A percentile compares a stretch with the other conserved stretches of the same genome.
Evolutionary conservation across 2,329 filamentous ascomycete genomes (phyloP).

Genomic region (Fusarium algeriense): DNA sequence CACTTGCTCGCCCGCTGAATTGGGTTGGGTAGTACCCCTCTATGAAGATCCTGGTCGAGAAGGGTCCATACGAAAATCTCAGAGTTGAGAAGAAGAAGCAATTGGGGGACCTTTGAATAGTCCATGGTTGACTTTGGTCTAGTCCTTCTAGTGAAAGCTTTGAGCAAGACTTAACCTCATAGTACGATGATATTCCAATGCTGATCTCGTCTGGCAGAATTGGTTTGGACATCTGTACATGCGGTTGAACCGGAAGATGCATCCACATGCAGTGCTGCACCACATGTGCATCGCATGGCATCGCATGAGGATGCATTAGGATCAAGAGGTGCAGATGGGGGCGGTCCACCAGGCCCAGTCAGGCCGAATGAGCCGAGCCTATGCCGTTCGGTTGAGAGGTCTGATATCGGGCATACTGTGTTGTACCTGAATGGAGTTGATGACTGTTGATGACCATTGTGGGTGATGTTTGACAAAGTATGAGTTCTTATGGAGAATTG

Average conservation of each 20-base stretch:
- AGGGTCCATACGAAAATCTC: slow-evolving; percentile 6
- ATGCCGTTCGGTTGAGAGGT: slow-evolving; percentile 8
- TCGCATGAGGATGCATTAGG: slow-evolving; percentile 31
- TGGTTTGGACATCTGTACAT: not conserved
- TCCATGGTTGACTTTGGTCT: not conserved
- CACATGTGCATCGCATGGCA: slow-evolving; percentile 20
- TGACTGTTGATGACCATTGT: not conserved
- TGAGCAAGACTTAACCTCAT: not conserved
- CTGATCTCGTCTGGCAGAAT: not conserved
- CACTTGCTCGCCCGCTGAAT: slow-evolving; percentile 32
- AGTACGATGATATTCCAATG: not conserved
- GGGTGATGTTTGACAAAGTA: not conserved
- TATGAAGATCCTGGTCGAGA: slow-evolving; percentile 19
- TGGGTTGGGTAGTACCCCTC: slow-evolving; percentile 14
- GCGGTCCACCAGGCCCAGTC: slow-evolving; percentile 12
- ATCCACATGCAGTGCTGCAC: not conserved
- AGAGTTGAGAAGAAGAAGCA: not conserved
- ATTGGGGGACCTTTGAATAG: not conserved
- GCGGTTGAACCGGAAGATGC: slow-evolving; percentile 7
- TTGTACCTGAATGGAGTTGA: not conserved
- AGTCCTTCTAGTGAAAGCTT: not conserved
- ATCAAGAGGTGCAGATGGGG: slow-evolving; percentile 26
- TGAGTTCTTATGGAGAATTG: not conserved
- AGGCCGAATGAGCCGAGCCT: slow-evolving; percentile 22
- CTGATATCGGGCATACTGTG: not conserved